Base-by-base conservation (phyloP, 225 moss, liverwort and hornwort genomes). In the Polytrichum commune region DNA sequence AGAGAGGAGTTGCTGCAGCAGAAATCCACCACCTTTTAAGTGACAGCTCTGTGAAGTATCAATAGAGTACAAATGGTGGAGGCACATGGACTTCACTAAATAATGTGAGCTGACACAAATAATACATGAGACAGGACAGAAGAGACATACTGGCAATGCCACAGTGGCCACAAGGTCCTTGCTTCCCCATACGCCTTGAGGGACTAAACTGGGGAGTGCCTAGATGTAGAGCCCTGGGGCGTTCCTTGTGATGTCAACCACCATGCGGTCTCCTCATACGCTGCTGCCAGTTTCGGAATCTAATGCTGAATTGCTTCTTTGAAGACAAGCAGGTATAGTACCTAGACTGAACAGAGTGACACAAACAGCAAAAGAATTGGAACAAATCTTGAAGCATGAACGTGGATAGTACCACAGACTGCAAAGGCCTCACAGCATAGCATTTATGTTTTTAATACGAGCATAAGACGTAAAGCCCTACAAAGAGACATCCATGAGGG, bases 1-100 rank as follows among this genome's bases (percentile, higher is more conserved):
- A 95, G 69, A 95, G 72, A 38, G 95, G 95, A 68, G 95, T 95
- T 75, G 95, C 95, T 95, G 92, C 79, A 89, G 32, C 72, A 22
- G 67, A n/a, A 25, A 77, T 29, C 24, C 64, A 62, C 19, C 65
- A 53, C 60, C 62, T 63, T 63, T 63, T 63, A 18, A 3, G 9
- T 63, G 25, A 62, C 4, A 63, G 16, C 7, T 46, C 16, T 46
- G 13, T 46, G 46, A 46, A 46, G 46, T 13, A 46, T 16, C 13
- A 58, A 58, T 20, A 58, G 24, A 58, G n/a, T 58, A 58, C 58
- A 58, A 58, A 20, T 58, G 58, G 46, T 46, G 46, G 46, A 13
- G 16, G 46, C 16, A 46, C 13, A 46, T 46, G 46, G 46, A 46
- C 46, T 16, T 46, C 13, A 4, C 46, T 46, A 13, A 13, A 46